Evolutionary conservation across 1,284 basidiomycete species (phyloP).

Genomic region (Naganishia sp.): DNA sequence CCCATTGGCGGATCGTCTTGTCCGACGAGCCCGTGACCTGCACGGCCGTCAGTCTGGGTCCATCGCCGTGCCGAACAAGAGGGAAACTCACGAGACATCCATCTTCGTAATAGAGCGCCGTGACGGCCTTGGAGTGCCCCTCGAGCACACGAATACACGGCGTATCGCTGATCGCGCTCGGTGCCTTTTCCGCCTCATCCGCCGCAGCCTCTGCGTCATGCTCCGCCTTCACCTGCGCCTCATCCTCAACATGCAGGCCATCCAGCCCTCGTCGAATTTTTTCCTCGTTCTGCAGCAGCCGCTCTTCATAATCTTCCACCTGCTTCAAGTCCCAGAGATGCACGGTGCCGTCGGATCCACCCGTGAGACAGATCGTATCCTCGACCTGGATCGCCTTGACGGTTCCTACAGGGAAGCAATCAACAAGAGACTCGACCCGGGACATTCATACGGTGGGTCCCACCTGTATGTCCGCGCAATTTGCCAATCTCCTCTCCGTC

Average conservation of each 20-base stretch:
- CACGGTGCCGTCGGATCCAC: constrained; percentile 80
- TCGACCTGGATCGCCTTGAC: constrained; percentile 95
- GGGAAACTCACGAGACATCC: constrained; percentile 71
- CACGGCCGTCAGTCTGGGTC: constrained; percentile 30
- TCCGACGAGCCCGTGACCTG: constrained; percentile 96
- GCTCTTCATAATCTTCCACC: constrained; percentile 73
- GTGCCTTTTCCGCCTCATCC: constrained; percentile 42
- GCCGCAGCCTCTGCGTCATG: constrained; percentile 28
- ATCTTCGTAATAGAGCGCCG: constrained; percentile 92
- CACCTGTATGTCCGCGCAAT: constrained; percentile 72
- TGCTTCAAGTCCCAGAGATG: constrained; percentile 82
- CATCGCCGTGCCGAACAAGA: background rate
- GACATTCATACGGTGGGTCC: background rate
- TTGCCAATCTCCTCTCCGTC: constrained; percentile 75
- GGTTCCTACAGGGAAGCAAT: constrained; percentile 45
- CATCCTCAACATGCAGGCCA: constrained; percentile 43
- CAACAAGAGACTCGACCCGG: background rate
- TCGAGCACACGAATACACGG: constrained; percentile 77
- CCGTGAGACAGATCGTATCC: constrained; percentile 85
- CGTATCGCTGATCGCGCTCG: constrained; percentile 22
- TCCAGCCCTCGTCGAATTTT: constrained; percentile 44
- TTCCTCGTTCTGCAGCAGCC: constrained; percentile 58
- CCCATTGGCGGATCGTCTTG: constrained; percentile 98
- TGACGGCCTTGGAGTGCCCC: constrained; percentile 90
- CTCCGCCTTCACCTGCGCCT: constrained; percentile 33